Evolutionary conservation across 2,329 filamentous ascomycete genomes (phyloP).

Genomic region (Clonostachys chloroleuca): DNA sequence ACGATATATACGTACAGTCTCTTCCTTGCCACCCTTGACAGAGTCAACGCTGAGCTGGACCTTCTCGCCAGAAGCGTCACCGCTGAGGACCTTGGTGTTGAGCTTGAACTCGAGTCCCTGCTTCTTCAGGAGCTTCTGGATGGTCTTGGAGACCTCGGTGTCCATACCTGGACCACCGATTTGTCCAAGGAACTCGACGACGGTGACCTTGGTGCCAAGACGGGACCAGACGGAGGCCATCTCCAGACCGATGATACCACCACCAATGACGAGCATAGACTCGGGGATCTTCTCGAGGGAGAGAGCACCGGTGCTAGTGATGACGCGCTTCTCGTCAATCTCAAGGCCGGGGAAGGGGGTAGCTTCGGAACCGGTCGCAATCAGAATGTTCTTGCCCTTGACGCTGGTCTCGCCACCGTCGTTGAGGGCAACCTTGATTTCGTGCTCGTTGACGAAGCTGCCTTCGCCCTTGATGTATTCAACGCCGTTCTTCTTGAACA

Average conservation of each 20-base stretch:
- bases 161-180: constrained; percentile 99
- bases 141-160: constrained; percentile 81
- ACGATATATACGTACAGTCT: constrained; percentile 61
- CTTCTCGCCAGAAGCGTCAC: constrained; percentile 73
- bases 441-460: constrained; percentile 83
- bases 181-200: constrained; percentile 93
- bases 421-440: constrained; percentile 82
- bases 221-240: constrained; percentile 98
- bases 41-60: constrained; percentile 84
- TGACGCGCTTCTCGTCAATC: constrained; percentile 95
- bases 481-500: constrained; percentile 99
- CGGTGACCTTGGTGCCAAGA: constrained; percentile 88
- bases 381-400: constrained; percentile 93
- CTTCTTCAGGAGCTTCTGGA: constrained; percentile 91
- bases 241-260: constrained; percentile 97
- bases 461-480: constrained; percentile 96
- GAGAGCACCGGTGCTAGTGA: constrained; percentile 94
- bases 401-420: constrained; percentile 89
- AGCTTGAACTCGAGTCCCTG: constrained; percentile 99
- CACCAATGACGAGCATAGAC: constrained; percentile 95
- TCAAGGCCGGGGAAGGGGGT: constrained; percentile 95
- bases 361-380: constrained; percentile 91
- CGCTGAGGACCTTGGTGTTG: constrained; percentile 87
- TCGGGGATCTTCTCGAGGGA: constrained; percentile 86
- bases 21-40: constrained; percentile 92